phyloP scores from a whole-genome alignment of 441 rosid genomes.

The Aleurites moluccanus region DNA sequence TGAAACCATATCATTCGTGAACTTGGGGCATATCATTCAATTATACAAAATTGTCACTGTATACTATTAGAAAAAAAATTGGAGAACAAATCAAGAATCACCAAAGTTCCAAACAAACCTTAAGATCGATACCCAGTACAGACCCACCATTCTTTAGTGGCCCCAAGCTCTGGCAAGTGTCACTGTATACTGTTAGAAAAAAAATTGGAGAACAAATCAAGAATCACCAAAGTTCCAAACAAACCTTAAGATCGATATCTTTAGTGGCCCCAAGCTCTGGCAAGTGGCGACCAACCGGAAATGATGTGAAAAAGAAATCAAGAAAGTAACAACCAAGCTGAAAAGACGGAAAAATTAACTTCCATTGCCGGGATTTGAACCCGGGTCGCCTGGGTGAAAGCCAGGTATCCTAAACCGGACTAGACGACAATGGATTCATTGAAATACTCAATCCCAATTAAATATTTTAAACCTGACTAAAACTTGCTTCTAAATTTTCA shows the following conservation, averaged over 20 bases:
- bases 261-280: constrained; percentile 77
- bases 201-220: constrained; percentile 6
- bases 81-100: constrained; percentile 9
- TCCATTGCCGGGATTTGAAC: too few species aligned
- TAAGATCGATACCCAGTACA: constrained; percentile 86
- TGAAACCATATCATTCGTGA: neutral
- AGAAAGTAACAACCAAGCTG: too few species aligned
- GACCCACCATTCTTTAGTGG: constrained; percentile 70
- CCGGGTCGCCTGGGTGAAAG: too few species aligned
- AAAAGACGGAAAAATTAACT: too few species aligned
- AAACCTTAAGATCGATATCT: constrained; percentile 82
- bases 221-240: constrained; percentile 19
- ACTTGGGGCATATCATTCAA: neutral
- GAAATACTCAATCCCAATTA: too few species aligned
- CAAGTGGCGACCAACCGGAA: too few species aligned
- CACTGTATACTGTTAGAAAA: neutral
- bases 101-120: constrained; percentile 47
- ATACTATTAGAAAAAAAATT: neutral
- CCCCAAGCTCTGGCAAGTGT: constrained; percentile 92
- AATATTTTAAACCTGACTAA: too few species aligned
- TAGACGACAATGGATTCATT: too few species aligned
- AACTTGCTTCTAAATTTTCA: too few species aligned
- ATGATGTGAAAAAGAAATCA: too few species aligned
- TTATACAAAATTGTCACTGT: neutral
- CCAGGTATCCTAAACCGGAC: too few species aligned